Evolutionary conservation across 2,329 filamentous ascomycete species (phyloP).

Genomic region (Aschersonia sp.): DNA sequence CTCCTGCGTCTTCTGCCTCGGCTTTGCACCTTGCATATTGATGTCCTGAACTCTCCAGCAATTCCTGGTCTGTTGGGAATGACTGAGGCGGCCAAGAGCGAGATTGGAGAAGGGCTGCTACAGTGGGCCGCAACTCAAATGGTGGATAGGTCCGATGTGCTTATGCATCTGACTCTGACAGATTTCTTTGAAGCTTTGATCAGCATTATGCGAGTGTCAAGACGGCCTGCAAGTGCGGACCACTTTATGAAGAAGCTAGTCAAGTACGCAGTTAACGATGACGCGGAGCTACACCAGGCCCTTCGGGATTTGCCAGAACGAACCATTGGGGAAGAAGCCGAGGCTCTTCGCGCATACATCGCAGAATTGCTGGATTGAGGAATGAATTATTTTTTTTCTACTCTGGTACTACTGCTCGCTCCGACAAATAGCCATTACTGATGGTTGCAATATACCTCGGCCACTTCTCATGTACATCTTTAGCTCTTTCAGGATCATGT

Average conservation of each 20-base stretch:
- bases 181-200: constrained; percentile 39
- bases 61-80: constrained; percentile 18
- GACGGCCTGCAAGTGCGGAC: constrained; percentile 19
- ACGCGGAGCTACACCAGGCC: constrained; percentile 21
- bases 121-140: constrained; percentile 36
- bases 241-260: constrained; percentile 23
- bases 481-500: too few relatives aligned
- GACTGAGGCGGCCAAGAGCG: constrained; percentile 7
- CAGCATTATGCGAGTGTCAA: constrained; percentile 28
- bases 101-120: constrained; percentile 24
- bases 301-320: constrained; percentile 29
- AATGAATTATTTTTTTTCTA: too few relatives aligned
- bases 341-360: constrained; percentile 30
- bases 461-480: too few relatives aligned
- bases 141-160: constrained; percentile 31
- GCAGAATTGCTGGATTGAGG: constrained; percentile 19
- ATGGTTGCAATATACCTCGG: too few relatives aligned
- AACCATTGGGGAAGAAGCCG: constrained; percentile 35
- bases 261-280: constrained; percentile 22
- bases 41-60: constrained; percentile 20
- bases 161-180: constrained; percentile 36
- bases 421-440: too few relatives aligned
- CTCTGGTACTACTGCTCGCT: too few relatives aligned
- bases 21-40: constrained; percentile 31
- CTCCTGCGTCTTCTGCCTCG: constrained; percentile 35